Base-by-base conservation (phyloP, 2,329 filamentous ascomycete species). In the Macrophomina pseudophaseolina region DNA sequence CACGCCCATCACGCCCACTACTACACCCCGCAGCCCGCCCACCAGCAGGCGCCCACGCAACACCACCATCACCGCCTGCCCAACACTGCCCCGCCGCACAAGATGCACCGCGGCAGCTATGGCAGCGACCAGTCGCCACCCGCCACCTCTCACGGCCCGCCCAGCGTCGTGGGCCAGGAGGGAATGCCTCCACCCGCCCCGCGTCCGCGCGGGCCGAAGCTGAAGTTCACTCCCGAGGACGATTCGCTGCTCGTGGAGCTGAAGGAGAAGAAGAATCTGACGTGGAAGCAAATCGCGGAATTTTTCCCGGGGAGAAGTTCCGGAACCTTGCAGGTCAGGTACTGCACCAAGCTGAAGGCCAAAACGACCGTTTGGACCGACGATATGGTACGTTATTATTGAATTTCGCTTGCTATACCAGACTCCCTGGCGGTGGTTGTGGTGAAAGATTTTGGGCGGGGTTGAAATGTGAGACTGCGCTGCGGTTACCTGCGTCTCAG, bases 211-310 rank as follows among this genome's bases (percentile, higher is more conserved):
- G 93, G 92, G 3, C 93, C 93, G 6, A 97, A 97, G 80, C 84
- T 97, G 72, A 97, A 97, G 79, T 97, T 97, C 75, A 97, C 93
- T 0, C 89, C 92, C 9, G 93, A 97, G 78, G 94, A 97, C 76
- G 94, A 97, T 78, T 89, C 91, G 71, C 82, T 97, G 56, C 84
- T 97, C 64, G 90, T 97, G 66, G 92, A 97, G 75, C 83, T 97
- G 69, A 97, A 97, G 79, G 94, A 97, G 80, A 94, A 95, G 74
- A 96, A 95, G 79, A 94, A 92, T 75, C 83, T 97, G 75, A 97
- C 94, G 4, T 97, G 94, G 94, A 97, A 97, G 80, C 94, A 97
- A 83, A 97, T 97, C 74, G 92, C 93, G 66, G 94, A 97, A 75
- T 97, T 97, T 80, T 97, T 97, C 72, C 94, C 94, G 0, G 94